Conservation (phyloP, 1,139 yeast species). For the Yamadazyma mexicana region DNA sequence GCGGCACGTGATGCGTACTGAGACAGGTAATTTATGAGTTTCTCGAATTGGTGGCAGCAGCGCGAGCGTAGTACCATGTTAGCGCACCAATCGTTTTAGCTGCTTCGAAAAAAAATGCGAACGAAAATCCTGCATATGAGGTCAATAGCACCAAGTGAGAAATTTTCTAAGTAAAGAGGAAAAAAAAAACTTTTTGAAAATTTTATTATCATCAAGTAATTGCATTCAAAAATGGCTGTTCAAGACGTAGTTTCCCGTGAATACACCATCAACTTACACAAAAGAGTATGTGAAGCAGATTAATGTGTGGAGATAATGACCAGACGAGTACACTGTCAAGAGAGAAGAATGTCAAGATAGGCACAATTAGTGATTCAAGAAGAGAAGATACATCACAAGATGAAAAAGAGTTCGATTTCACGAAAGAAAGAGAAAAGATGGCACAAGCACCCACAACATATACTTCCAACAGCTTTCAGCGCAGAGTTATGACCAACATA, state of each 20-base stretch:
- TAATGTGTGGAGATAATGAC: not conserved
- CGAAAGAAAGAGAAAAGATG: no score
- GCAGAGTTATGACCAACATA: no score
- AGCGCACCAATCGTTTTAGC: not conserved
- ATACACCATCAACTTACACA: conserved; percentile 99
- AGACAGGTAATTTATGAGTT: no score
- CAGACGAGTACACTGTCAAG: no score
- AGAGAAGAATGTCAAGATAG: no score
- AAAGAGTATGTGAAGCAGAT: conserved; percentile 74
- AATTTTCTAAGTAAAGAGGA: conserved; percentile 1
- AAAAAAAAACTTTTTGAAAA: conserved; percentile 8
- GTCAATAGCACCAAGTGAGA: conserved; percentile 3
- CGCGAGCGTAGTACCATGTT: not conserved
- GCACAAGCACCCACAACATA: no score
- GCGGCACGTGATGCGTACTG: not conserved
- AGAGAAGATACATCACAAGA: no score
- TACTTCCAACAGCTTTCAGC: no score
- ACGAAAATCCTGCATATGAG: conserved; percentile 4
- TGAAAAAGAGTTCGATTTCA: no score
- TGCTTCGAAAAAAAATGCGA: not conserved
- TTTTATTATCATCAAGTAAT: conserved; percentile 5
- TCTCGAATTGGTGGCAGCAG: no score
- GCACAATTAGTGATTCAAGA: no score
- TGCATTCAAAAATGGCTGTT: conserved; percentile 67
- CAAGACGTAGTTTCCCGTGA: conserved; percentile 99